Conservation (phyloP, 2,329 filamentous ascomycete species). For the Fusarium oligoseptatum region DNA sequence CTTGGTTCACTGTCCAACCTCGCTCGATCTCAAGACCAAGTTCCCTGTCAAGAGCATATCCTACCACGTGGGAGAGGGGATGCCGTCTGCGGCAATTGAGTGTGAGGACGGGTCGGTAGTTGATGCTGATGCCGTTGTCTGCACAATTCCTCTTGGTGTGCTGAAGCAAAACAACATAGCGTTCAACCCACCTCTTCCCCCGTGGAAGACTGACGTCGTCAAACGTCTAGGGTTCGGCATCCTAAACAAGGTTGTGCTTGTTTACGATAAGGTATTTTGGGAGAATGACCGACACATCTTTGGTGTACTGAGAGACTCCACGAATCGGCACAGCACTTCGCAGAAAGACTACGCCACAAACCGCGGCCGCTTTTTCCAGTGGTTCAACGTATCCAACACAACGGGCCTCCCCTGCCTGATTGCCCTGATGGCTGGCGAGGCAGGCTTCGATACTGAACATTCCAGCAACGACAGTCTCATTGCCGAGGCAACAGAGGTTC, state of each 20-base stretch:
- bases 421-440: conserved; percentile 95
- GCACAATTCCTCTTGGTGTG: conserved; percentile 91
- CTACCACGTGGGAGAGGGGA: conserved; percentile 66
- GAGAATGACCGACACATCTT: conserved; percentile 92
- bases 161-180: conserved; percentile 84
- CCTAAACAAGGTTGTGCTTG: conserved; percentile 93
- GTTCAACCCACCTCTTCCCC: conserved; percentile 92
- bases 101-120: conserved; percentile 83
- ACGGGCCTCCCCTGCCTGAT: conserved; percentile 89
- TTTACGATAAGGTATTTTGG: conserved; percentile 94
- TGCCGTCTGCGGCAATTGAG: conserved; percentile 71
- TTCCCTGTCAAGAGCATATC: conserved; percentile 79
- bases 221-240: conserved; percentile 90
- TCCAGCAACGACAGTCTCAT: conserved; percentile 82
- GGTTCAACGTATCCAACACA: conserved; percentile 95
- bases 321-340: conserved; percentile 76
- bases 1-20: conserved; percentile 80
- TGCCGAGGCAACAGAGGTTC: conserved; percentile 81
- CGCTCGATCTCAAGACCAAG: conserved; percentile 81
- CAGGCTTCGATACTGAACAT: conserved; percentile 88
- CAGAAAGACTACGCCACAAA: conserved; percentile 84
- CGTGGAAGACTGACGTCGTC: conserved; percentile 87
- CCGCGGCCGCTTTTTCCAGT: conserved; percentile 95
- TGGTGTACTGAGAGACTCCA: conserved; percentile 84
- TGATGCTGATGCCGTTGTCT: conserved; percentile 90